Base-by-base conservation (phyloP, 1,284 basidiomycete species). In the Leucoagaricus sp. region DNA sequence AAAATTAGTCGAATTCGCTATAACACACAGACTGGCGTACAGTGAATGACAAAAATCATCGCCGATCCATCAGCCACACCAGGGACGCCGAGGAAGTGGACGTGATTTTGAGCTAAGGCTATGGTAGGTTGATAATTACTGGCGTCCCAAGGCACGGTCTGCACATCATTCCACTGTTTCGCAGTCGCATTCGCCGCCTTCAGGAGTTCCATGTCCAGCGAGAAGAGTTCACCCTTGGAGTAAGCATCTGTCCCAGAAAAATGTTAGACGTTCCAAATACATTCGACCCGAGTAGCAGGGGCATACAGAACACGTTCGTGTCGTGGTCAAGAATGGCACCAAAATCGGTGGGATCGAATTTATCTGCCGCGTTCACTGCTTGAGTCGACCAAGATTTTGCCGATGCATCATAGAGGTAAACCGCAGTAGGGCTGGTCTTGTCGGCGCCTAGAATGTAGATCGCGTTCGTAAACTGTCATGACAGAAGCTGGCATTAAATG, bases 1-100 rank as follows among this genome's bases (percentile, higher is more conserved):
- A 41, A 1, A 34, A 4, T 6, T 19, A 51, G 13, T 17, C 31
- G 7, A 47, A 17, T 21, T 5, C 36, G 40, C 23, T 15, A 40
- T 34, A 8, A 28, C 15, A 34, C 4, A 21, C 13, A 4, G 29
- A 1, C n/a, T 54, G 29, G 72, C 86, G 64, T 63, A 87, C 89
- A 94, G 74, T 94, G 92, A 61, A 94, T 90, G 38, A 94, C 90
- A 64, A 91, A 94, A 58, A 94, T 86, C 58, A 85, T 73, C 4
- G 85, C 86, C 45, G 78, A 81, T 34, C 91, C 92, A 17, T 84
- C 79, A 21, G 80, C 59, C 7, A 82, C 76, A 48, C 75, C 78
- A 5, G 89, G 87, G 3, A 89, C 85, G 60, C 89, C 77, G 47
- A 93, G 75, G 80, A 91, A 93, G 65, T 87, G 82, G 36, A 91